Evolutionary conservation across 1,284 basidiomycete species (phyloP).

Genomic region (Puccinia polysora): DNA sequence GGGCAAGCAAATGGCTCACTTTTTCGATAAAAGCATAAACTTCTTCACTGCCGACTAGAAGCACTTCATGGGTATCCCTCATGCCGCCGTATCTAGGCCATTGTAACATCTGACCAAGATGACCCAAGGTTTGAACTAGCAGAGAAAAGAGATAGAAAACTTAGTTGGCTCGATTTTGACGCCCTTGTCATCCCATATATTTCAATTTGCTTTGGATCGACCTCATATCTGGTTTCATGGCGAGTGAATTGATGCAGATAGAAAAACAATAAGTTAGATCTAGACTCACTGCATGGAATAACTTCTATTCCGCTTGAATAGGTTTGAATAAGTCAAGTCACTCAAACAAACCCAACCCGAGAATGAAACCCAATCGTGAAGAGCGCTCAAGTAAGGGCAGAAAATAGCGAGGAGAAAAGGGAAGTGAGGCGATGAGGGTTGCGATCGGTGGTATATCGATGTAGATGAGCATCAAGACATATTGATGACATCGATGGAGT

Average conservation of each 20-base stretch:
- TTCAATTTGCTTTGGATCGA: neutral
- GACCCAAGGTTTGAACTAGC: constrained; percentile 53
- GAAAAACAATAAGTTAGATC: neutral
- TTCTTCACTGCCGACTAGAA: constrained; percentile 52
- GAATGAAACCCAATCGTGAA: neutral
- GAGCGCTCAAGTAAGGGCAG: too few species aligned
- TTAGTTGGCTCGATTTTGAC: neutral
- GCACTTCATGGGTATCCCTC: constrained; percentile 53
- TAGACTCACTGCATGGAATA: constrained; percentile 46
- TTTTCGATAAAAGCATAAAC: constrained; percentile 53
- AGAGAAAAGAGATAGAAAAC: neutral
- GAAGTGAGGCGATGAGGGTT: too few species aligned
- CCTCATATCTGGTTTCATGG: neutral
- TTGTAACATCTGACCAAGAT: constrained; percentile 55
- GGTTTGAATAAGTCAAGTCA: neutral
- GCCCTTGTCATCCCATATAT: neutral
- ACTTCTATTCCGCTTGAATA: constrained; percentile 49
- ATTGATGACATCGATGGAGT: neutral
- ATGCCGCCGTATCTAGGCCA: constrained; percentile 53
- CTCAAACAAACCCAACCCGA: neutral
- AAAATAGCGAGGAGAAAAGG: too few species aligned
- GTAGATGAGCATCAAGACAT: neutral
- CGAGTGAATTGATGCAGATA: neutral
- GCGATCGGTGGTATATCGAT: too few species aligned
- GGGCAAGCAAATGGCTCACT: constrained; percentile 28